Base-by-base conservation (phyloP, 345 rosid species). In the Orychophragmus violaceus region DNA sequence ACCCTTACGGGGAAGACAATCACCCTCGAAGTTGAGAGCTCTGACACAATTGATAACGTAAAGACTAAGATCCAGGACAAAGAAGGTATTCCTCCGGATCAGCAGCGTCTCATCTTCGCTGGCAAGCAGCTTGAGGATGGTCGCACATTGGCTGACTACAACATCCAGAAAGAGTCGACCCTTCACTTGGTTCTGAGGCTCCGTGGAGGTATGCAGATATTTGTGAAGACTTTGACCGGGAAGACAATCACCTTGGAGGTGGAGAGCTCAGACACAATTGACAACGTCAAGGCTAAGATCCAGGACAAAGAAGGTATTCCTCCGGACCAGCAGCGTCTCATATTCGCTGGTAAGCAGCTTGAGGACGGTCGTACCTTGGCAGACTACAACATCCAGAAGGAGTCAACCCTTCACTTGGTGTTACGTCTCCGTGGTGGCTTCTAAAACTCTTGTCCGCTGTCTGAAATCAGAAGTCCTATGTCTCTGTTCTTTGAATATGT, bases 81-180 rank as follows among this genome's bases (percentile, higher is more conserved):
- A 3, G 75, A 71, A 44, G 75, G 75, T 0, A 71, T 71, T 0
- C 75, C 75, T 2, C 75, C 75, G 18, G 75, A 71, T 42, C 75
- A 71, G 64, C 75, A 71, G 50, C 42, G 75, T n/a, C 58, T 71
- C 19, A 71, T 71, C 50, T 71, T 71, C 42, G 76, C 76, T 10
- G 76, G 76, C 0, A 71, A 71, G 5, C 76, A 71, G 70, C 59
- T 71, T 1, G 76, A 71, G 76, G 76, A 71, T 36, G 76, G 76
- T 3, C 70, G 76, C 3, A 71, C 76, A 0, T 5, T 71, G 2
- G 76, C 76, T 0, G 75, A 71, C 9, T 71, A 71, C 50, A 71
- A 71, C 41, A 71, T 71, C 0, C 75, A 71, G 10, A 71, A 71
- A 45, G 75, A 70, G 49, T 70, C 75, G 0, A 70, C 75, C 1